phyloP scores from a whole-genome alignment of 441 rosid species.

The Croton setiger region DNA sequence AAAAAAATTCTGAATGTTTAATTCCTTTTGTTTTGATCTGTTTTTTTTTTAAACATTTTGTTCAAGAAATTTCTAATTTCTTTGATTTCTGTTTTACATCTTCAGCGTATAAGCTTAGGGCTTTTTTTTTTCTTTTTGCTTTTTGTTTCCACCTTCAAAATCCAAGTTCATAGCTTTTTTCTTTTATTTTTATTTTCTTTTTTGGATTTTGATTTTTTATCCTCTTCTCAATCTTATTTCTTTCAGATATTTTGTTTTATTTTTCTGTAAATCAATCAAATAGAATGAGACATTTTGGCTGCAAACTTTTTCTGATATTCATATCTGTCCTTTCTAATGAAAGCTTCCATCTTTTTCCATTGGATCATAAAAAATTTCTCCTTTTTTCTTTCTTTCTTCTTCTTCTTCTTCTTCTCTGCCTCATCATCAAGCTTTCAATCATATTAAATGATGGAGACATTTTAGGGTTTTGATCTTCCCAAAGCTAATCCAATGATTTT shows the following conservation, averaged over 20 bases:
- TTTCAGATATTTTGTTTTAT: not conserved
- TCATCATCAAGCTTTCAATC: conserved; percentile 8
- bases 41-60: not conserved
- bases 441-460: conserved; percentile 16
- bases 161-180: not conserved
- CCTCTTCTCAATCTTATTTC: conserved; percentile 7
- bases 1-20: not conserved
- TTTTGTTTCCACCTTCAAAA: not conserved
- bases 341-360: conserved; percentile 24
- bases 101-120: conserved; percentile 10
- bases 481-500: conserved; percentile 25
- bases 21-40: not conserved
- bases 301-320: conserved; percentile 8
- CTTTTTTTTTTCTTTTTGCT: conserved; percentile 5
- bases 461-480: conserved; percentile 35
- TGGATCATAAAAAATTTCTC: conserved; percentile 32
- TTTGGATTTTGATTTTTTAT: conserved; percentile 11
- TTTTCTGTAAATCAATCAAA: conserved; percentile 13
- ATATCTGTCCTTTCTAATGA: conserved; percentile 16
- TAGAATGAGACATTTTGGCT: conserved; percentile 18
- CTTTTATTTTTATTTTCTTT: not conserved
- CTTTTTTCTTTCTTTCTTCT: conserved; percentile 1
- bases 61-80: not conserved
- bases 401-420: conserved; percentile 5
- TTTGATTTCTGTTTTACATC: not conserved